Percentiles rank a stretch among this genome's conserved stretches.
Conservation (phyloP, 2,329 filamentous ascomycete species). For the Botrytis aclada region DNA sequence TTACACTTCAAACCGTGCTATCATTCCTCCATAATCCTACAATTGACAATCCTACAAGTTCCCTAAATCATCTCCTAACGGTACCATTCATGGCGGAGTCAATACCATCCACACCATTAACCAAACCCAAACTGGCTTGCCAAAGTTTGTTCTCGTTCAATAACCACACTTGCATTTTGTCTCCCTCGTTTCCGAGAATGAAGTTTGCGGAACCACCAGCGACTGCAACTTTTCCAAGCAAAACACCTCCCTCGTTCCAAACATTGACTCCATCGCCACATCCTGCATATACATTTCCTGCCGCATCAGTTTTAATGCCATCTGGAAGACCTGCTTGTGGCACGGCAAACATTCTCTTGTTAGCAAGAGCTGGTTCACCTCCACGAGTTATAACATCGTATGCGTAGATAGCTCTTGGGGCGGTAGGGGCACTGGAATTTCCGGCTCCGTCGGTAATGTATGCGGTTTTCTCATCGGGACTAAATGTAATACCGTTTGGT, state of each 20-base stretch:
- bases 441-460: conserved; percentile 53
- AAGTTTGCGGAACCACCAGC: conserved; percentile 24
- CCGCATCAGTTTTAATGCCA: conserved; percentile 51
- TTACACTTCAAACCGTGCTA: not conserved
- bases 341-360: conserved; percentile 50
- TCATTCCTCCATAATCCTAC: not conserved
- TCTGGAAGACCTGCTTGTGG: conserved; percentile 53
- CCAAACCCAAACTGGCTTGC: conserved; percentile 18
- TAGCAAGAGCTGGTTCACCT: conserved; percentile 20
- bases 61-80: not conserved
- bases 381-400: conserved; percentile 26
- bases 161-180: conserved; percentile 23
- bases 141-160: conserved; percentile 27
- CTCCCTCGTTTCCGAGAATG: conserved; percentile 16
- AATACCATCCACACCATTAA: not conserved
- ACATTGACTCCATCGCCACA: conserved; percentile 54
- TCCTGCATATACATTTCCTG: conserved; percentile 53
- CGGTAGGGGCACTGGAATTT: conserved; percentile 38
- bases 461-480: conserved; percentile 48
- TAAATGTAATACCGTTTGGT: conserved; percentile 58
- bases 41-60: not conserved
- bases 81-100: not conserved
- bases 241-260: conserved; percentile 47
- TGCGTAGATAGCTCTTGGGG: conserved; percentile 39
- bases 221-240: conserved; percentile 54